These are phyloP conservation scores for Apiotrichum siamense DNA, from an alignment of 1,284 basidiomycete species.

Conservation along the genomic window DNA sequence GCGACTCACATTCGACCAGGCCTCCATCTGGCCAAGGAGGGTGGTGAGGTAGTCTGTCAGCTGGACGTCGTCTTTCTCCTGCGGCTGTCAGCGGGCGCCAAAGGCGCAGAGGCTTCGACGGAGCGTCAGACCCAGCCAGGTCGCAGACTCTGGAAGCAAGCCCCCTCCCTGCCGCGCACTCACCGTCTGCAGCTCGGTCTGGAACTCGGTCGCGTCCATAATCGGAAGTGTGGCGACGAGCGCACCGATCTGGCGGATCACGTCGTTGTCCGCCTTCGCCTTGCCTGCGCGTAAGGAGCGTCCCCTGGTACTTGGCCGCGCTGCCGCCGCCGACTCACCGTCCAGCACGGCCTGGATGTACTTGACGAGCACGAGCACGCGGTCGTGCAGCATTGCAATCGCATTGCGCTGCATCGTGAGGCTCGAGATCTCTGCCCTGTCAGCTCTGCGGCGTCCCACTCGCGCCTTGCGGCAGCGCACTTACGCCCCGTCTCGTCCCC, in stretches of 20 bases:
- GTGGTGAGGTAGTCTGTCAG: constrained; percentile 81
- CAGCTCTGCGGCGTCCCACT: background rate
- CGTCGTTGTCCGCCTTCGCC: constrained; percentile 65
- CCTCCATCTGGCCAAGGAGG: constrained; percentile 78
- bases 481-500: constrained; percentile 55
- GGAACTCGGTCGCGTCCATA: constrained; percentile 69
- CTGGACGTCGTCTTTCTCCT: constrained; percentile 96
- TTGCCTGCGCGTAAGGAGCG: constrained; percentile 54
- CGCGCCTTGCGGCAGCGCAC: too few relatives aligned
- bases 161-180: constrained; percentile 24
- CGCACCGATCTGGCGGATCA: constrained; percentile 75
- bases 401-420: constrained; percentile 87
- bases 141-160: too few relatives aligned
- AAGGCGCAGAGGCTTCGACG: too few relatives aligned
- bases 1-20: constrained; percentile 74
- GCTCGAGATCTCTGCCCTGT: constrained; percentile 76
- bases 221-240: constrained; percentile 80
- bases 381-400: constrained; percentile 89
- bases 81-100: constrained; percentile 8
- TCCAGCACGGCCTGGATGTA: constrained; percentile 72
- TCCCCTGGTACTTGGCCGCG: too few relatives aligned
- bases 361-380: constrained; percentile 71
- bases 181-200: constrained; percentile 78
- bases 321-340: constrained; percentile 51
- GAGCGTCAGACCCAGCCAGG: too few relatives aligned